Percentiles rank a stretch among this genome's conserved stretches.
Conservation (phyloP, 805 yeast species). For the Spathaspora sp. region DNA sequence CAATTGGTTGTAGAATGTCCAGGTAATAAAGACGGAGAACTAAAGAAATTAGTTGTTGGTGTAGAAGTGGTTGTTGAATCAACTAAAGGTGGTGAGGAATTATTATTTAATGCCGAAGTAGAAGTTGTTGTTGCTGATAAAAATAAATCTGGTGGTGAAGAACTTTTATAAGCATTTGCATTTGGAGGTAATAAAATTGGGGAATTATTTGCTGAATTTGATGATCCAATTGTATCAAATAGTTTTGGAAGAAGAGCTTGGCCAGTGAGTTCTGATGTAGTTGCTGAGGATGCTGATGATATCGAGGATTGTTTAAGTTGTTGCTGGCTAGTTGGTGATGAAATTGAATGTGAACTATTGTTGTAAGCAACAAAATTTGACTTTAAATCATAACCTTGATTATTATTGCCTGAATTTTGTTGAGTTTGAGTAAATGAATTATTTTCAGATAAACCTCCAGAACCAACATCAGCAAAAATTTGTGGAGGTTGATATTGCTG, state of each 20-base stretch:
- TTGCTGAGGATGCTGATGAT: constrained; percentile 8
- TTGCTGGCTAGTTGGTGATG: constrained; percentile 8
- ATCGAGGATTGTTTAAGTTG: constrained; percentile 5
- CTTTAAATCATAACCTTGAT: constrained; percentile 11
- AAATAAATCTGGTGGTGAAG: constrained; percentile 24
- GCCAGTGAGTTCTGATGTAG: constrained; percentile 1
- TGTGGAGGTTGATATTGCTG: constrained; percentile 4
- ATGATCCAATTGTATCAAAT: constrained; percentile 12
- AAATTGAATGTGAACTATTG: constrained; percentile 16
- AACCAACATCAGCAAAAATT: constrained; percentile 3
- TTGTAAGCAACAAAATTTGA: constrained; percentile 14
- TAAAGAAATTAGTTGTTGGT: constrained; percentile 10
- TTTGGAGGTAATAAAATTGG: constrained; percentile 20
- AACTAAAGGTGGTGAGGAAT: constrained; percentile 1
- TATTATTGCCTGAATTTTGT: background rate
- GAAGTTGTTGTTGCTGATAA: constrained; percentile 5
- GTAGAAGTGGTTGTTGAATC: constrained; percentile 3
- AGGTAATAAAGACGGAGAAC: constrained; percentile 16
- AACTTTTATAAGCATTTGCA: constrained; percentile 11
- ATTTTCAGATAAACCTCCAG: background rate
- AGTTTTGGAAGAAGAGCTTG: constrained; percentile 10
- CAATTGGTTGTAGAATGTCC: constrained; percentile 9
- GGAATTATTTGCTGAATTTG: constrained; percentile 9
- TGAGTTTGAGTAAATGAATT: background rate
- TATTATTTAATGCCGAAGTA: background rate